Base-by-base conservation (phyloP, 495 filamentous ascomycete species). In the Neurospora sp. region DNA sequence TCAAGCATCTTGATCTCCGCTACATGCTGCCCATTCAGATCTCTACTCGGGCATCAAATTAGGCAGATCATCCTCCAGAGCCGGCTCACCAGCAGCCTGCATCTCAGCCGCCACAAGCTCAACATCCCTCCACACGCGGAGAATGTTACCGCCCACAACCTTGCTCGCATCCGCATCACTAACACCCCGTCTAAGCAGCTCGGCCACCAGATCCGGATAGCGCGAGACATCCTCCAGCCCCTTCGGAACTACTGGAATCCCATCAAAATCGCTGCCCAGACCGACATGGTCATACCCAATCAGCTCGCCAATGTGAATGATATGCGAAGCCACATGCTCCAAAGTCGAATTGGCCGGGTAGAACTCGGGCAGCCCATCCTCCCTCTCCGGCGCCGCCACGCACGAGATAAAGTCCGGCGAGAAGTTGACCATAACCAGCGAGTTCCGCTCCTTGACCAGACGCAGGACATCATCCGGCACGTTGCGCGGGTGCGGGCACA, bases 141-240 rank as follows among this genome's bases (percentile, higher is more conserved):
- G 79, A 1, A 94, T 71, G 78, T 96, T 96, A 1, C 88, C 90
- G 0, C 93, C 93, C 0, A 87, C 91, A 1, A 96, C 83, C 77
- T 91, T 90, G 31, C 78, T 83, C 2, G 86, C 90, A 75, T 96
- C 89, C 62, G 82, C 79, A 74, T 94, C 90, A 18, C 86, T 90
- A 31, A 94, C 83, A 2, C 92, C 93, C 23, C 88, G 86, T 46
- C 79, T 81, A 72, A 96, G 81, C 70, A 95, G 79, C 81, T 94
- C 92, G 7, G 87, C 90, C 7, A 98, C 88, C 71, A 99, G 81
- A 69, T 89, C 89, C 2, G 96, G 95, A 79, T 90, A 97, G 79
- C 92, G 93, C 70, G 89, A 90, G 38, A 98, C 94, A 81, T 97
- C 94, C 27, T 89, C 89, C 75, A 93, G 75, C 0, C 91, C 91